Evolutionary conservation across 2,329 filamentous ascomycete genomes (phyloP).

Genomic region (Stachybotrys chlorohalonatus): DNA sequence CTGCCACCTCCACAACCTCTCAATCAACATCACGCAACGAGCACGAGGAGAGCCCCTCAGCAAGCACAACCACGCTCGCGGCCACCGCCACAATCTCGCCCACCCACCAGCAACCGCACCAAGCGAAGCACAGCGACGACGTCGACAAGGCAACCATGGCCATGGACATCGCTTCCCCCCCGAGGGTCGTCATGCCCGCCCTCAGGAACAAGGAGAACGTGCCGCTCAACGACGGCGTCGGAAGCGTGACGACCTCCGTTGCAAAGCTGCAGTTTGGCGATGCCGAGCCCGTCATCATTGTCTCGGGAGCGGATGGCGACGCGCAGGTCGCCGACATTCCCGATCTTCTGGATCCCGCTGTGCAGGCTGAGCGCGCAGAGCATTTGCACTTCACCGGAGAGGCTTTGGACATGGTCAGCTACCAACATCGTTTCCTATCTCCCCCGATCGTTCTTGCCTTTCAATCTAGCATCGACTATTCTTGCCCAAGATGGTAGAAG

Average conservation of each 20-base stretch:
- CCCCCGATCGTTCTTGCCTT: slow-evolving; percentile 1
- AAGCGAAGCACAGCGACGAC: slow-evolving; percentile 4
- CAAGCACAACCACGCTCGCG: background rate
- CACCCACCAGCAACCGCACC: slow-evolving; percentile 3
- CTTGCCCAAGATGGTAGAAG: background rate
- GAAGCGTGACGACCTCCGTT: slow-evolving; percentile 6
- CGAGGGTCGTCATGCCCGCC: slow-evolving; percentile 2
- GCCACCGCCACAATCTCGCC: slow-evolving; percentile 2
- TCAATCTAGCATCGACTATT: background rate
- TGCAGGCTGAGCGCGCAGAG: slow-evolving; percentile 21
- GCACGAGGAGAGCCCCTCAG: background rate
- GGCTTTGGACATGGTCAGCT: slow-evolving; percentile 72
- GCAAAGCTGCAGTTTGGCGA: slow-evolving; percentile 10
- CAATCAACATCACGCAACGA: background rate
- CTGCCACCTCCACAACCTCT: background rate
- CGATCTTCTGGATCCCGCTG: slow-evolving; percentile 16
- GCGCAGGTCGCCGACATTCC: background rate
- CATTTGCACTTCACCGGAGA: slow-evolving; percentile 64
- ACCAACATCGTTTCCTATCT: background rate
- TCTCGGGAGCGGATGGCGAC: background rate
- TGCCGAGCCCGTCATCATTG: background rate
- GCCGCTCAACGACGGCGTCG: slow-evolving; percentile 5
- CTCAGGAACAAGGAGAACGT: slow-evolving; percentile 20
- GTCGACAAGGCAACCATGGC: slow-evolving; percentile 1
- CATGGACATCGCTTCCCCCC: slow-evolving; percentile 2